phyloP scores from a whole-genome alignment of 768 basidiomycete genomes.

The Solioccasus polychromus region DNA sequence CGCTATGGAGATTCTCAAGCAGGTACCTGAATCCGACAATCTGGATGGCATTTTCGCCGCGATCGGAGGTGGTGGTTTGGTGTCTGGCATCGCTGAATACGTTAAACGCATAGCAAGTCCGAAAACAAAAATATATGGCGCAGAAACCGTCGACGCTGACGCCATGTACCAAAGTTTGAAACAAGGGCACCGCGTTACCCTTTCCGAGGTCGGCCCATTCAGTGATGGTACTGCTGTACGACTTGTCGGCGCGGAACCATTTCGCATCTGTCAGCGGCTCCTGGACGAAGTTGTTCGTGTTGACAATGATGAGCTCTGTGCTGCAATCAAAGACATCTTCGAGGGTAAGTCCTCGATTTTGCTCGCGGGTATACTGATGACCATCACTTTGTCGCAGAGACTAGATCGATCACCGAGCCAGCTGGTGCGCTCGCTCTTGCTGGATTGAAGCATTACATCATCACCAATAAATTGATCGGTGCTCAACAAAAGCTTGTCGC shows the following conservation, averaged over 20 bases:
- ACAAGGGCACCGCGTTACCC: slow-evolving; percentile 75
- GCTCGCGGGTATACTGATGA: no score
- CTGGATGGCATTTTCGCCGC: slow-evolving; percentile 86
- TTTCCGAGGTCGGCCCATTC: slow-evolving; percentile 93
- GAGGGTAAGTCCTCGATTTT: slow-evolving; percentile 58
- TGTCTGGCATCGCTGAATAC: slow-evolving; percentile 89
- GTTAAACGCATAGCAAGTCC: slow-evolving; percentile 91
- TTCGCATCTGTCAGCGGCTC: slow-evolving; percentile 84
- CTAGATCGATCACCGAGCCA: slow-evolving; percentile 93
- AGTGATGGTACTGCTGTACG: slow-evolving; percentile 97
- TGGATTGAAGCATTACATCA: slow-evolving; percentile 85
- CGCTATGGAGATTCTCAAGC: slow-evolving; percentile 93
- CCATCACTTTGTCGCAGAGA: slow-evolving; percentile 53
- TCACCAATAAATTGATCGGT: slow-evolving; percentile 75
- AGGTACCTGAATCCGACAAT: slow-evolving; percentile 68
- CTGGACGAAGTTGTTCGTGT: slow-evolving; percentile 82
- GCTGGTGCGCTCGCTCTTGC: slow-evolving; percentile 93
- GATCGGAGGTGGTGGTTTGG: slow-evolving; percentile 93
- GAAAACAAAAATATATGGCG: slow-evolving; percentile 76
- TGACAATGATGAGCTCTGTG: slow-evolving; percentile 95
- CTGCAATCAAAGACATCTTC: slow-evolving; percentile 98
- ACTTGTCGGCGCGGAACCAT: slow-evolving; percentile 92
- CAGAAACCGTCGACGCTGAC: slow-evolving; percentile 94
- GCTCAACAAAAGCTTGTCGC: slow-evolving; percentile 87
- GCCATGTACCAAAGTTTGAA: slow-evolving; percentile 85